Evolutionary conservation across 2,329 filamentous ascomycete genomes (phyloP), one percentile per base, ranked within the genome.

Genomic region (Phyllosticta paracitricarpa): DNA sequence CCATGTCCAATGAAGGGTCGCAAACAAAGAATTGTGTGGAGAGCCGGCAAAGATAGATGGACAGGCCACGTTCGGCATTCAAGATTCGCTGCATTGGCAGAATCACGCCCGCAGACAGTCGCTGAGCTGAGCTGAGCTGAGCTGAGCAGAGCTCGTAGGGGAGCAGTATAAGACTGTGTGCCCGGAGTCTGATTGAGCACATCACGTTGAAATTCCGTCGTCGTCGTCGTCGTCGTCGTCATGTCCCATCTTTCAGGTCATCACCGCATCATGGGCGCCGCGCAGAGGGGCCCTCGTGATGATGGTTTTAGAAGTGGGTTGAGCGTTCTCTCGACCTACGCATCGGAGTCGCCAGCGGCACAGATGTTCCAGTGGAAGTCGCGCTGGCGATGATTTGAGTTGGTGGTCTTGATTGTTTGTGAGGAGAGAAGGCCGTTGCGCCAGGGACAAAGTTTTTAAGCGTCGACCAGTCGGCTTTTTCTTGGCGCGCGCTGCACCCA

Each of bases 221-320:
- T n/a, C 40, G n/a, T 48, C 14, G 40, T n/a, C 17, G 35, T 35
- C 14, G 33, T 17, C 14, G 33, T 40, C 14, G 33, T 14, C 14
- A 74, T 85, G 83, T 85, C 74, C 79, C 82, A 81, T 76, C 81
- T 82, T 77, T 79, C 78, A 86, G 84, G 84, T 87, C 83, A 82
- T 85, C 84, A 82, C 76, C 82, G 77, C 73, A 78, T 87, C 84
- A 82, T 87, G 84, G 79, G 79, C 79, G 79, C 80, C 78, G 73
- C 78, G 71, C 75, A 74, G 66, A 73, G 77, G 76, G 80, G 78
- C 83, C 83, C 84, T 90, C 87, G 84, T 85, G 82, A 85, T 83
- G 82, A 89, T 87, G 87, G 87, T 90, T 90, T 90, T 90, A 87
- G 40, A 87, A 84, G 83, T 82, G 86, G 82, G 75, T 73, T 76